Percentiles rank a stretch among this genome's conserved stretches.
Evolutionary conservation across 2,329 filamentous ascomycete species (phyloP).

Genomic region (Triangularia verruculosa): DNA sequence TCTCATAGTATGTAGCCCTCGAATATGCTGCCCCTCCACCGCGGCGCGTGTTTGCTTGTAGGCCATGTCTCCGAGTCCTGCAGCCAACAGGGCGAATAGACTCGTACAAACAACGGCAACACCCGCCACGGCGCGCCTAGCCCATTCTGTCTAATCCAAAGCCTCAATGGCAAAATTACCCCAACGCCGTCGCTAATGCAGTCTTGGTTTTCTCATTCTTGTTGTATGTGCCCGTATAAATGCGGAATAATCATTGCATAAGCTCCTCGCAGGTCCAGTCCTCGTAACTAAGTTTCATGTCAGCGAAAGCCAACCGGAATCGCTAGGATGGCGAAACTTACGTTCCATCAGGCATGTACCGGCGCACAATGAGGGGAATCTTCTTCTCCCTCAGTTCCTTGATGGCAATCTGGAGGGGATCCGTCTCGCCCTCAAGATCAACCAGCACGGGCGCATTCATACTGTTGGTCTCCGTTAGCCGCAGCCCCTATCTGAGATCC

Average conservation of each 20-base stretch:
- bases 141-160: background rate
- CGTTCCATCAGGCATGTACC: conserved; percentile 96
- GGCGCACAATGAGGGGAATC: conserved; percentile 89
- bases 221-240: background rate
- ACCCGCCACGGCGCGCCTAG: background rate
- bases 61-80: background rate
- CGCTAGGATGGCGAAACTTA: conserved; percentile 46
- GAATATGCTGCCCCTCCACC: background rate
- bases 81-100: background rate
- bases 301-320: background rate
- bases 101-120: background rate
- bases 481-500: background rate
- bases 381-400: conserved; percentile 99
- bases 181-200: conserved; percentile 35
- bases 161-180: conserved; percentile 14
- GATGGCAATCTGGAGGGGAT: conserved; percentile 94
- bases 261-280: conserved; percentile 99
- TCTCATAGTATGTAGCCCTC: background rate
- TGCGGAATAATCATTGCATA: conserved; percentile 48
- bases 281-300: conserved; percentile 67
- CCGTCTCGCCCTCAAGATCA: conserved; percentile 94
- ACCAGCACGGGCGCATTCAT: conserved; percentile 98
- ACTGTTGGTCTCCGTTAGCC: conserved; percentile 44
- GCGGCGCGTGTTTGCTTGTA: background rate
- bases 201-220: conserved; percentile 13